Conservation (phyloP, 768 basidiomycete genomes). For the Agaricus subrufescens region DNA sequence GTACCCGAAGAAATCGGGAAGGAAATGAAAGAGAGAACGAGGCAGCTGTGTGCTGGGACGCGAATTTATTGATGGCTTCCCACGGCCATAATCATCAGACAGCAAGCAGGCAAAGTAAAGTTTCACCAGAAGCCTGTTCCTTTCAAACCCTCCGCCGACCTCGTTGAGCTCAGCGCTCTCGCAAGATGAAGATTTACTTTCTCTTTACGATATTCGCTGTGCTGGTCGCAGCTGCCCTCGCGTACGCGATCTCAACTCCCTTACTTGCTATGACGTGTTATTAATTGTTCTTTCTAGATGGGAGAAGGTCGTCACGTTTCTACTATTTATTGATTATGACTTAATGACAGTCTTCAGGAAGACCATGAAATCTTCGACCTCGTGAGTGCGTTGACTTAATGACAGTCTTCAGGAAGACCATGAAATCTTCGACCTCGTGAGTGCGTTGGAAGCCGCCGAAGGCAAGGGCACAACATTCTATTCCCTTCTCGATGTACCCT, state of each 20-base stretch:
- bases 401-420: slow-evolving; percentile 68
- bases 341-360: slow-evolving; percentile 44
- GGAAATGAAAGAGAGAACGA: background rate
- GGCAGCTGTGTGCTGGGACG: background rate
- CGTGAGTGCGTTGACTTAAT: slow-evolving; percentile 55
- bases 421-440: slow-evolving; percentile 94
- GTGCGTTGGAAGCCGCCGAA: slow-evolving; percentile 74
- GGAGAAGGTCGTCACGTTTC: slow-evolving; percentile 50
- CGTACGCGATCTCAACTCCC: slow-evolving; percentile 41
- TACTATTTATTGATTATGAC: slow-evolving; percentile 23
- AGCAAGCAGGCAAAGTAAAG: background rate
- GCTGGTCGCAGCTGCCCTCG: slow-evolving; percentile 48
- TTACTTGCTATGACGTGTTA: slow-evolving; percentile 4
- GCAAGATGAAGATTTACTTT: slow-evolving; percentile 44
- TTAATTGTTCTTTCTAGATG: slow-evolving; percentile 39
- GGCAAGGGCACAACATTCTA: slow-evolving; percentile 97
- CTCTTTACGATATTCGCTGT: slow-evolving; percentile 45
- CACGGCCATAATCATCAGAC: slow-evolving; percentile 4
- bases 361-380: slow-evolving; percentile 97
- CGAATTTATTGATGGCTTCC: background rate
- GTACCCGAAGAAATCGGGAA: too few relatives aligned
- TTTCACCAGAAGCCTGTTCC: background rate
- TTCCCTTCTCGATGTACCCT: slow-evolving; percentile 81
- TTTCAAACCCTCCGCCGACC: background rate
- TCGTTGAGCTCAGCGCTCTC: background rate